These are phyloP conservation scores for Chalciporus piperatus DNA, from an alignment of 768 basidiomycete species.

Conservation along the genomic window DNA sequence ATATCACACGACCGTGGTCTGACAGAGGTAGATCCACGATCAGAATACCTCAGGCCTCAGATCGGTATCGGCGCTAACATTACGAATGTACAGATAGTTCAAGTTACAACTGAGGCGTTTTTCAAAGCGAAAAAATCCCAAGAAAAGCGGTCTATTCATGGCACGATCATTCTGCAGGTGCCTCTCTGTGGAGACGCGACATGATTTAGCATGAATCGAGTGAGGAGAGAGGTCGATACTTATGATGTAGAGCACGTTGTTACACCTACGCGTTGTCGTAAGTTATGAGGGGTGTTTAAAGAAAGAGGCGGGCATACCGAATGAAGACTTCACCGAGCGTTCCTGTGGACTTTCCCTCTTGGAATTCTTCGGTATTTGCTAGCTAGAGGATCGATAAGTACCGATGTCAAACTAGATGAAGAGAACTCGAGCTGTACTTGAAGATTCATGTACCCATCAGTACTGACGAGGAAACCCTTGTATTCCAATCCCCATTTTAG, in stretches of 20 bases:
- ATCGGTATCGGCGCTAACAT: constrained; percentile 1
- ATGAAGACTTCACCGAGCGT: constrained; percentile 99
- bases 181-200: constrained; percentile 61
- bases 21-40: too few species aligned
- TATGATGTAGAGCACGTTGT: constrained; percentile 96
- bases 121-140: neutral
- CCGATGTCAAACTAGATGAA: neutral
- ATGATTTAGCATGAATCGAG: constrained; percentile 19
- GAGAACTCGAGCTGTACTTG: constrained; percentile 55
- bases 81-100: constrained; percentile 3
- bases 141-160: neutral
- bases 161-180: constrained; percentile 46
- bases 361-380: constrained; percentile 98
- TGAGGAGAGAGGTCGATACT: constrained; percentile 40
- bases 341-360: constrained; percentile 93
- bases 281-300: neutral
- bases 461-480: constrained; percentile 98
- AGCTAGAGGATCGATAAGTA: constrained; percentile 49
- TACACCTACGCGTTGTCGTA: constrained; percentile 56
- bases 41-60: neutral
- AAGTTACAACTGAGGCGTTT: constrained; percentile 10
- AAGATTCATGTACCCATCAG: constrained; percentile 99
- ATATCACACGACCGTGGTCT: neutral
- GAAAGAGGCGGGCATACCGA: constrained; percentile 51
- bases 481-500: constrained; percentile 99